Evolutionary conservation across 73 alveolate species (phyloP).

Genomic region (Paramecium tetraurelia): DNA sequence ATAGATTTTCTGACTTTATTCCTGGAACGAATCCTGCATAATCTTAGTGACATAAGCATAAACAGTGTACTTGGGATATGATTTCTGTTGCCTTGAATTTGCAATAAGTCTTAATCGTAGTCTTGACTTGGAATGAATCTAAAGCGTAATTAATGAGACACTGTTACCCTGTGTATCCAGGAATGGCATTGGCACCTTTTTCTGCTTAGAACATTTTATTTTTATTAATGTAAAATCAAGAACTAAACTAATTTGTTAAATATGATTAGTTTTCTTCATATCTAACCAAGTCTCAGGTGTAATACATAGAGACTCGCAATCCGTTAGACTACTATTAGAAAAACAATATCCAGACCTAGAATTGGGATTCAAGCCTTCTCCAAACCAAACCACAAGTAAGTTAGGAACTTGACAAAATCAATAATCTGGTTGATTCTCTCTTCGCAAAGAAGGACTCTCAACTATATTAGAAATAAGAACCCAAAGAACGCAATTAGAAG

Average conservation of each 20-base stretch:
- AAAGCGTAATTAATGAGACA: neutral
- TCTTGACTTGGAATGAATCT: slow-evolving; percentile 32
- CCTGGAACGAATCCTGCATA: slow-evolving; percentile 67
- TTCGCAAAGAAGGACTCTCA: neutral
- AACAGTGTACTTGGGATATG: slow-evolving; percentile 23
- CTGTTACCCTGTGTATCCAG: slow-evolving; percentile 48
- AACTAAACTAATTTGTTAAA: neutral
- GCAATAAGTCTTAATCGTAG: slow-evolving; percentile 3
- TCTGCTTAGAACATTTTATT: slow-evolving; percentile 29
- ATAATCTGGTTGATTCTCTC: neutral
- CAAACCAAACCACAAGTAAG: neutral
- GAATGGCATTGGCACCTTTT: slow-evolving; percentile 54
- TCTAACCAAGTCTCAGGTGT: neutral
- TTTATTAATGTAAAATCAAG: neutral
- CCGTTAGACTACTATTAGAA: neutral
- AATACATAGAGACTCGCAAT: neutral
- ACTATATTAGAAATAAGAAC: neutral
- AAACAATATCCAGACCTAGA: neutral
- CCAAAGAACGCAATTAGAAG: neutral
- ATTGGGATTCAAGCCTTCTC: neutral
- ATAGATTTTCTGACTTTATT: slow-evolving; percentile 55
- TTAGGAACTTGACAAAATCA: neutral
- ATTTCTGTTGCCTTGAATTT: slow-evolving; percentile 12
- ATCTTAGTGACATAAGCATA: neutral
- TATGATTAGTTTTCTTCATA: neutral